Conservation (phyloP, 192 early-diverging fungal genomes). For the Funneliformis mosseae region DNA sequence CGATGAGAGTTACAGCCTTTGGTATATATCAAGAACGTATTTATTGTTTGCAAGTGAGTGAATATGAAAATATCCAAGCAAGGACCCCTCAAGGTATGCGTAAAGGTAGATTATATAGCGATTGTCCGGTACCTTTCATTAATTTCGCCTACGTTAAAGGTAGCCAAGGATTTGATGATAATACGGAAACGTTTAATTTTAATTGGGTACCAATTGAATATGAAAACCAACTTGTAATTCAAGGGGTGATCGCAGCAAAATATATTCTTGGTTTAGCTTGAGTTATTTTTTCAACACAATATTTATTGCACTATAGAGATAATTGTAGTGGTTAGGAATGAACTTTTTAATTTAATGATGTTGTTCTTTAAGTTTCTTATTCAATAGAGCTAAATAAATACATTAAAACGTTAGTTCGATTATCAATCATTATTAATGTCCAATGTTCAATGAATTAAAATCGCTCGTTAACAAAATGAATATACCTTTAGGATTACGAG, state of each 20-base stretch:
- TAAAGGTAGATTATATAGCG: background rate
- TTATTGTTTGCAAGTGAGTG: background rate
- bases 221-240: background rate
- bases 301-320: background rate
- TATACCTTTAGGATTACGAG: slow-evolving; percentile 24
- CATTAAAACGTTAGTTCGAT: background rate
- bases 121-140: background rate
- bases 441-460: background rate
- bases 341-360: background rate
- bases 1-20: background rate
- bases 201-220: background rate
- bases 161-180: background rate
- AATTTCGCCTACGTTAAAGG: background rate
- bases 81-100: background rate
- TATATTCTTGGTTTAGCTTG: background rate
- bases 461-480: background rate
- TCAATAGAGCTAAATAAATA: background rate
- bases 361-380: slow-evolving; percentile 1
- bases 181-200: background rate
- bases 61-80: background rate
- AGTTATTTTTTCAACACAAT: background rate
- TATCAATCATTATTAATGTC: background rate
- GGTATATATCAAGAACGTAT: background rate
- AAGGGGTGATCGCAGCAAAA: background rate
- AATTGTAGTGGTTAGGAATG: too few relatives aligned